Percentiles rank a stretch among this genome's conserved stretches.
phyloP scores from a whole-genome alignment of 164 flowering plant genomes.

The Taxillus chinensis region DNA sequence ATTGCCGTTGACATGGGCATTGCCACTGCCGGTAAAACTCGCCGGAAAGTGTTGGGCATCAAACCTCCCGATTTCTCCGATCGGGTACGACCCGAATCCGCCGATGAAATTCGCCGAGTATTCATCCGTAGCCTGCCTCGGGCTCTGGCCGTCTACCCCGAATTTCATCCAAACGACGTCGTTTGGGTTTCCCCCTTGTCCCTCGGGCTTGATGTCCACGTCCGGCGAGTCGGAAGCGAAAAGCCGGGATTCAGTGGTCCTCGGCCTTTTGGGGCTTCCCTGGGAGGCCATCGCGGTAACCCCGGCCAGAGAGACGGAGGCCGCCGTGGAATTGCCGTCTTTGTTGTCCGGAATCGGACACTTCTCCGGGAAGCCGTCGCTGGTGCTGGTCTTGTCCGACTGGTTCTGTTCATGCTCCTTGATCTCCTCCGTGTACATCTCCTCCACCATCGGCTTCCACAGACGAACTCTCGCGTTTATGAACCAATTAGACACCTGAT shows the following conservation, averaged over 20 bases:
- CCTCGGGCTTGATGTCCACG: slow-evolving; percentile 34
- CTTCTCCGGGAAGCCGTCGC: slow-evolving; percentile 32
- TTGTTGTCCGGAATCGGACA: slow-evolving; percentile 23
- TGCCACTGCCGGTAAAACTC: slow-evolving; percentile 54
- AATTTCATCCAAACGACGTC: slow-evolving; percentile 36
- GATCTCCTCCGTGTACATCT: slow-evolving; percentile 86
- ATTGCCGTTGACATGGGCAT: too few relatives aligned
- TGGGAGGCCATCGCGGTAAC: slow-evolving; percentile 44
- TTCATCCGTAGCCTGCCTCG: slow-evolving; percentile 43
- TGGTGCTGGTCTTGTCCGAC: slow-evolving; percentile 40
- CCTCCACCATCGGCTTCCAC: slow-evolving; percentile 99
- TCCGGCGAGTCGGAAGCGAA: slow-evolving; percentile 24
- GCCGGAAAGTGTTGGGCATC: slow-evolving; percentile 52
- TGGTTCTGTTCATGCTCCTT: slow-evolving; percentile 63
- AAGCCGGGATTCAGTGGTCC: slow-evolving; percentile 31
- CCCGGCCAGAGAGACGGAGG: slow-evolving; percentile 39
- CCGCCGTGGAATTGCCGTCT: slow-evolving; percentile 15
- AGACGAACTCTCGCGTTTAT: slow-evolving; percentile 95
- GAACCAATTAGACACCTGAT: slow-evolving; percentile 96
- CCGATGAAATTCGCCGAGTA: slow-evolving; percentile 49
- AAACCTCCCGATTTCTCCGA: slow-evolving; percentile 64
- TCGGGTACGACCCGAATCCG: slow-evolving; percentile 58
- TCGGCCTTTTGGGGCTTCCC: slow-evolving; percentile 55
- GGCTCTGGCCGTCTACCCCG: slow-evolving; percentile 16
- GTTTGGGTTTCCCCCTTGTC: slow-evolving; percentile 16